These are phyloP conservation scores for Epichloe hybrida DNA, from an alignment of 2,329 filamentous ascomycete species.

Conservation along the genomic window DNA sequence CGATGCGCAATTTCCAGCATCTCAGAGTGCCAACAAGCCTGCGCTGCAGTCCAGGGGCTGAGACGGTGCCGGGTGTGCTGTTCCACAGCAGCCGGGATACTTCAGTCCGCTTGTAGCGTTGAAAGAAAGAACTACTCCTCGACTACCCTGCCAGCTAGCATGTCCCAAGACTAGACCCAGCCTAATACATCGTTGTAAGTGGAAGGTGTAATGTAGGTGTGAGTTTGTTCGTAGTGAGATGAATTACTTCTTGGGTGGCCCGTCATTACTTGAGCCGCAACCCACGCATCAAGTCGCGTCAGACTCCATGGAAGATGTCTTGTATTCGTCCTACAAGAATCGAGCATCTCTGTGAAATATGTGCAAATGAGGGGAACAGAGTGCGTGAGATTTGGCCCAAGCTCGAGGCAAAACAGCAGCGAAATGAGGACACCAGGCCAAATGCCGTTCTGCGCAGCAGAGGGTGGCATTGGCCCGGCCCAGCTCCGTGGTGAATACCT, in stretches of 20 bases:
- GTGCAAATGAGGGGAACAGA: background rate
- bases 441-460: constrained; percentile 18
- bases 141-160: background rate
- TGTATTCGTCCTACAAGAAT: background rate
- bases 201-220: background rate
- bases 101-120: constrained; percentile 9
- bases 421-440: background rate
- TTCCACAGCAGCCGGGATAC: constrained; percentile 8
- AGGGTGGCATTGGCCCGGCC: constrained; percentile 9
- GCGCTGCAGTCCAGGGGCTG: constrained; percentile 11
- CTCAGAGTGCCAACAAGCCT: constrained; percentile 13
- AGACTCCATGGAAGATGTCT: background rate
- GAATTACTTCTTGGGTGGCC: constrained; percentile 9
- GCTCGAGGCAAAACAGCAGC: constrained; percentile 2
- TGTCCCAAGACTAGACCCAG: background rate
- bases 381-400: background rate
- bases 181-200: background rate
- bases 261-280: background rate
- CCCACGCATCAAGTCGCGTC: background rate
- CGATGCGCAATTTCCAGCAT: constrained; percentile 19
- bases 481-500: constrained; percentile 17
- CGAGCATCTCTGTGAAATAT: background rate
- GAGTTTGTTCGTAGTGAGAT: constrained; percentile 11
- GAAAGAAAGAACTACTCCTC: background rate
- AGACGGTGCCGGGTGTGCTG: constrained; percentile 9